A percentile compares a stretch with the other conserved stretches of the same genome.
Evolutionary conservation across 2,329 filamentous ascomycete species (phyloP).

Genomic region (Colletotrichum sp.): DNA sequence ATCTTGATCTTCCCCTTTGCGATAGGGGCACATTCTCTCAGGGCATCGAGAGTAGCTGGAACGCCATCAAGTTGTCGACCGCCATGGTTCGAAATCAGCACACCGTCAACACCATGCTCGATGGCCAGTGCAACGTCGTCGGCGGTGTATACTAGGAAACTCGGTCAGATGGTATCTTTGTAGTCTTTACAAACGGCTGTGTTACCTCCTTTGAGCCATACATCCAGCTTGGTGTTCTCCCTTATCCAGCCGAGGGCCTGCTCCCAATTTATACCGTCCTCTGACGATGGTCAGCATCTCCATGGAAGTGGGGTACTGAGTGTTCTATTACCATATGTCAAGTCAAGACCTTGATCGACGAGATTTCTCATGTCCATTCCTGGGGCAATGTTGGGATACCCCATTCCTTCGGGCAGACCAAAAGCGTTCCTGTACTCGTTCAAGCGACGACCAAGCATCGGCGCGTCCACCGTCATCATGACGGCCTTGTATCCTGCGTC

Average conservation of each 20-base stretch:
- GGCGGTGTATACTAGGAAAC: neutral
- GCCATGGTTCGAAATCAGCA: neutral
- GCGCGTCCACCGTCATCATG: neutral
- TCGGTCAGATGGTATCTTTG: neutral
- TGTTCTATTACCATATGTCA: neutral
- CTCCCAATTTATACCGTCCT: neutral
- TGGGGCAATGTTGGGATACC: neutral
- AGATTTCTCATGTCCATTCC: neutral
- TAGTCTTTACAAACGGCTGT: fast-evolving
- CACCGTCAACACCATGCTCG: neutral
- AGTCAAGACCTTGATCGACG: neutral
- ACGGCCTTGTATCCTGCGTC: neutral
- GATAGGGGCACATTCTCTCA: neutral
- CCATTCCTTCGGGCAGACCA: neutral
- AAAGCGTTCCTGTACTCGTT: neutral
- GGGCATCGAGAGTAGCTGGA: neutral
- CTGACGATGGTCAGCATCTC: neutral
- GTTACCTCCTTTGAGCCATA: neutral
- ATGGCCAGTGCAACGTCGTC: neutral
- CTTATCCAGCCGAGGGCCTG: neutral
- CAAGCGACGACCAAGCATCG: neutral
- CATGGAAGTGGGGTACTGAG: neutral
- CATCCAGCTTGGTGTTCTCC: neutral
- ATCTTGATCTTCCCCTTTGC: neutral
- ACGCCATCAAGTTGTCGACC: neutral